A percentile compares a stretch with the other conserved stretches of the same genome.
These are phyloP conservation scores for Mortierella sp. DNA, from an alignment of 371 early-diverging fungal species.

Conservation along the genomic window DNA sequence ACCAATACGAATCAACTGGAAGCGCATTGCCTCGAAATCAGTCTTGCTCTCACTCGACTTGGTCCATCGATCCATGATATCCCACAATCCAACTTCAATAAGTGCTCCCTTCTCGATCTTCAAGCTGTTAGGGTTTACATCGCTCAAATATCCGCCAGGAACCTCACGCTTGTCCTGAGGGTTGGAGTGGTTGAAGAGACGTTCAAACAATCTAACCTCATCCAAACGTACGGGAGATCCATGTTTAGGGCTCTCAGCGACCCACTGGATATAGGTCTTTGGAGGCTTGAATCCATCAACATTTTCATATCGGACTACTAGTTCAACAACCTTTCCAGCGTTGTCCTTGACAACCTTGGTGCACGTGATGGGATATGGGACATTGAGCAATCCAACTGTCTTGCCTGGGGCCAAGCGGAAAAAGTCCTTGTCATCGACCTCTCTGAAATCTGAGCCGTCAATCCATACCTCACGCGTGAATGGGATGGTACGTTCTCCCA, in stretches of 20 bases:
- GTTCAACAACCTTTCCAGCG: constrained; percentile 81
- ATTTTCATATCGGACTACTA: constrained; percentile 86
- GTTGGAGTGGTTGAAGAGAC: constrained; percentile 93
- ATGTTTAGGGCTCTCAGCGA: constrained; percentile 85
- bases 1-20: constrained; percentile 97
- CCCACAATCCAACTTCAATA: constrained; percentile 88
- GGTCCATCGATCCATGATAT: constrained; percentile 61
- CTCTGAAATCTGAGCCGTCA: constrained; percentile 95
- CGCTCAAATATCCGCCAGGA: constrained; percentile 94
- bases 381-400: constrained; percentile 93
- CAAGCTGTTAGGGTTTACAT: constrained; percentile 90
- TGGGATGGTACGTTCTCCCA: constrained; percentile 89
- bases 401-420: constrained; percentile 95
- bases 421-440: constrained; percentile 92
- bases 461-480: constrained; percentile 94
- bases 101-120: constrained; percentile 78
- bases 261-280: constrained; percentile 99
- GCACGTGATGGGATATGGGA: constrained; percentile 89
- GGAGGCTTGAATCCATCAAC: constrained; percentile 82
- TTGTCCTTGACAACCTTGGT: constrained; percentile 80
- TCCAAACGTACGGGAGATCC: constrained; percentile 86
- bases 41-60: constrained; percentile 51
- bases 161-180: constrained; percentile 84
- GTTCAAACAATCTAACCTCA: constrained; percentile 88
- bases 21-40: constrained; percentile 82